Evolutionary conservation across 768 basidiomycete species (phyloP), one percentile per base, ranked within the genome.

Genomic region (Artomyces pyxidatus): DNA sequence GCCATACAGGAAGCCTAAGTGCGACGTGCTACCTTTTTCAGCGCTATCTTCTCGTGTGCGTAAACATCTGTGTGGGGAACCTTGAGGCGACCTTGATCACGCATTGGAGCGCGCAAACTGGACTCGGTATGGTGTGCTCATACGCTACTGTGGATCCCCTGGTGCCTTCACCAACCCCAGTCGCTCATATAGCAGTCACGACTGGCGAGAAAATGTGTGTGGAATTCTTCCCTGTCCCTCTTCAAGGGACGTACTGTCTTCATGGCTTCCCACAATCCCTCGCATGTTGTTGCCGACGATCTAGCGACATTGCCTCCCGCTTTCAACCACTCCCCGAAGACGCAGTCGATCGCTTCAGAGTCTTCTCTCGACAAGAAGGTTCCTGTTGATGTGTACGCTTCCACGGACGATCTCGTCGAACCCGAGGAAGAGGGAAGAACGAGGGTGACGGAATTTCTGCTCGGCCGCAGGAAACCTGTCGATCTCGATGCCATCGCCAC

Each of bases 401-500:
- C 21, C 11, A 11, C 12, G 6, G 19, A 21, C 17, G 47, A 48
- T 28, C 37, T 48, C 4, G 47, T 32, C 32, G 47, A 48, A 16
- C 47, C 47, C 37, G 47, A 48, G 16, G 37, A 38, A 4, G 27
- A 8, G 9, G 28, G 25, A 9, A 17, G 19, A 21, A 39, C 47
- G 37, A 50, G 53, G 8, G 48, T 54, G 19, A 58, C 45, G 2
- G 57, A 58, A 27, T 41, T 49, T 16, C 48, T 58, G 10, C 45
- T 58, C 30, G 42, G 51, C 11, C 53, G 57, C 12, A 21, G 30
- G 6, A 25, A 40, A 22, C n/a, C 8, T 4, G n/a, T 27, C 4
- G 68, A 76, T 48, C 60, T 72, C 42, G 72, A 78, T 48, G 64
- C 68, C 23, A 69, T 77, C 47, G 76, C 78, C 7, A 80, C 79